Evolutionary conservation across 768 basidiomycete species (phyloP).

Genomic region (Porpolomopsis calyptriformis): DNA sequence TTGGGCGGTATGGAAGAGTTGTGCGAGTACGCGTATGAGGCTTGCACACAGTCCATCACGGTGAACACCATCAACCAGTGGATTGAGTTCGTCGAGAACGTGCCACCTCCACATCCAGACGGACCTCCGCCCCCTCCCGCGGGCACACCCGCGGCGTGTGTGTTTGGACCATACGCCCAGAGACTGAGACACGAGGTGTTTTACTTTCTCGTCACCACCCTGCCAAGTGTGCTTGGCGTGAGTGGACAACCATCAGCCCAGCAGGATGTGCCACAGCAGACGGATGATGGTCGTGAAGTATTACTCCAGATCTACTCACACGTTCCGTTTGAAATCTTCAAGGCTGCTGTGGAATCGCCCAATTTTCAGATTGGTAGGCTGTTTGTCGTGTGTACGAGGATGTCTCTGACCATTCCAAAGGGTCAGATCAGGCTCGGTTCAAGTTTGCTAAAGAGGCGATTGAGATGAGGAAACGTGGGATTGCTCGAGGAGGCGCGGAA

Average conservation of each 20-base stretch:
- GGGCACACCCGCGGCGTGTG: slow-evolving; percentile 38
- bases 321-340: slow-evolving; percentile 84
- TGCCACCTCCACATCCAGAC: slow-evolving; percentile 40
- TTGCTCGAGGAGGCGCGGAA: slow-evolving; percentile 63
- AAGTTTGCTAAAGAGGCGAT: slow-evolving; percentile 88
- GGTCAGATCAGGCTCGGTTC: slow-evolving; percentile 78
- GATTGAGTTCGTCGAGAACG: slow-evolving; percentile 64
- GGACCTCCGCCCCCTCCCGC: slow-evolving; percentile 44
- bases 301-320: slow-evolving; percentile 65
- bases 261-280: slow-evolving; percentile 28
- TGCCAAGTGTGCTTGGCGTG: slow-evolving; percentile 57
- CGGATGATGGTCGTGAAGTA: slow-evolving; percentile 52
- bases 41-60: slow-evolving; percentile 66
- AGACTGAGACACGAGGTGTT: slow-evolving; percentile 67
- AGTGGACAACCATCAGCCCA: slow-evolving; percentile 24
- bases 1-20: slow-evolving; percentile 84
- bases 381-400: slow-evolving; percentile 10
- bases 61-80: slow-evolving; percentile 66
- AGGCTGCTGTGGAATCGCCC: slow-evolving; percentile 69
- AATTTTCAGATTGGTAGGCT: slow-evolving; percentile 65
- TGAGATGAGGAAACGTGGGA: slow-evolving; percentile 70
- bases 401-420: slow-evolving; percentile 22
- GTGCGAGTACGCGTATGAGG: slow-evolving; percentile 65
- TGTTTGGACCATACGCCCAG: slow-evolving; percentile 72
- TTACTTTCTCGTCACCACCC: slow-evolving; percentile 63